Base-by-base conservation (phyloP, 345 rosid genomes). In the Euclidium syriacum region DNA sequence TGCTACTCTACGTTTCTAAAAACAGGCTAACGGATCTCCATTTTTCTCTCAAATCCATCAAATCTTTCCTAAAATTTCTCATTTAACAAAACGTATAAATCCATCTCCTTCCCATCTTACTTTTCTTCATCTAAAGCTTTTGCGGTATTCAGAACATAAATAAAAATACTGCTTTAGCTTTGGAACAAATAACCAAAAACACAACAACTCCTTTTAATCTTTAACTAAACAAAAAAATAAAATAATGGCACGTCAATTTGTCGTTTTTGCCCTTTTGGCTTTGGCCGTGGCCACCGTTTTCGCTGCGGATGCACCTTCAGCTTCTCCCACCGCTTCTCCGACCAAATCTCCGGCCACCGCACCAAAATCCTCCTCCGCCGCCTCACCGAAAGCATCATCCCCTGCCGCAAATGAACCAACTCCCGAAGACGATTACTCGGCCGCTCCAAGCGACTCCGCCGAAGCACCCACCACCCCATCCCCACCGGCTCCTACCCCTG, bases 221-320 rank as follows among this genome's bases (percentile, higher is more conserved):
- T 15, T 22, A 14, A 24, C 4, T 30, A 51, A 4, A 2, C 10
- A 40, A 51, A 19, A 36, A 12, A 36, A 7, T 3, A 22, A 41
- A 30, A 40, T 5, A 50, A 68, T 68, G 73, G 73, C 54, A 33
- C 73, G 73, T 42, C 73, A 51, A 39, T 24, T 50, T 24, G 52
- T 68, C 53, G 61, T 59, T 9, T 23, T 59, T 17, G 61, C 61
- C 18, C 60, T 59, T 17, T 40, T 68, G 66, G 73, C 73, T 4
- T 58, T 68, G 59, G 60, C 10, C 20, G 65, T 67, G 34, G 72
- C 59, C 34, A 58, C 72, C 25, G 65, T 40, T 9, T 58, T 67
- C 59, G 72, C 72, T 3, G 72, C 72, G 10, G 65, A 67, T 19
- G 59, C 72, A 58, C 72, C 72, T 2, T 67, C 72, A 30, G 58